phyloP scores from a whole-genome alignment of 2,329 filamentous ascomycete genomes.

The Penicillium frequentans region DNA sequence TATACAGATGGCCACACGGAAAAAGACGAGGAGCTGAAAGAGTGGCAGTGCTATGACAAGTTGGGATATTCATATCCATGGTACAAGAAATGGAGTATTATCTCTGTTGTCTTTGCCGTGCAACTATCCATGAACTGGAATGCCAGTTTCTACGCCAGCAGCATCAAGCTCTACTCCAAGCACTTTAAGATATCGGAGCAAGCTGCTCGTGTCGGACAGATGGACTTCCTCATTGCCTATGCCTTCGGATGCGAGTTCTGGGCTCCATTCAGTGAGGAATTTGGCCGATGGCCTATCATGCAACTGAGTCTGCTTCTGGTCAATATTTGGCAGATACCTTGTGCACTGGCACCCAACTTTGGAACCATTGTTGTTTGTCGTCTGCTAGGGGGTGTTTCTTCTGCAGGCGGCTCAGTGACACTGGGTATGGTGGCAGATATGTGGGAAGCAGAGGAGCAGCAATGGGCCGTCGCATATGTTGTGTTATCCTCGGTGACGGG shows the following conservation, averaged over 20 bases:
- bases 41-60: slow-evolving; percentile 63
- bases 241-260: slow-evolving; percentile 84
- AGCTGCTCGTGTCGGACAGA: slow-evolving; percentile 68
- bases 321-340: slow-evolving; percentile 73
- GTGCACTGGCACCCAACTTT: slow-evolving; percentile 71
- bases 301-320: slow-evolving; percentile 72
- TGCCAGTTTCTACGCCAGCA: slow-evolving; percentile 70
- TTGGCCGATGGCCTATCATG: slow-evolving; percentile 73
- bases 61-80: slow-evolving; percentile 61
- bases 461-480: slow-evolving; percentile 62
- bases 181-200: slow-evolving; percentile 68
- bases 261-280: slow-evolving; percentile 83
- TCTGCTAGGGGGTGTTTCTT: slow-evolving; percentile 62
- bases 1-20: slow-evolving; percentile 13
- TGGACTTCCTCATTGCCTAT: slow-evolving; percentile 74
- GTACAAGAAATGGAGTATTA: slow-evolving; percentile 70
- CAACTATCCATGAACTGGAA: slow-evolving; percentile 79
- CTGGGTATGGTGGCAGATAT: slow-evolving; percentile 66
- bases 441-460: slow-evolving; percentile 58
- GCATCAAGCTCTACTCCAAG: slow-evolving; percentile 60
- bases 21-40: slow-evolving; percentile 43
- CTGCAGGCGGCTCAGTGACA: slow-evolving; percentile 65
- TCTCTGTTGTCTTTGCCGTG: slow-evolving; percentile 67
- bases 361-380: slow-evolving; percentile 67
- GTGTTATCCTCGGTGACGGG: slow-evolving; percentile 58